Conservation (phyloP, 257 asterid species). For the Solanum tacnaense region DNA sequence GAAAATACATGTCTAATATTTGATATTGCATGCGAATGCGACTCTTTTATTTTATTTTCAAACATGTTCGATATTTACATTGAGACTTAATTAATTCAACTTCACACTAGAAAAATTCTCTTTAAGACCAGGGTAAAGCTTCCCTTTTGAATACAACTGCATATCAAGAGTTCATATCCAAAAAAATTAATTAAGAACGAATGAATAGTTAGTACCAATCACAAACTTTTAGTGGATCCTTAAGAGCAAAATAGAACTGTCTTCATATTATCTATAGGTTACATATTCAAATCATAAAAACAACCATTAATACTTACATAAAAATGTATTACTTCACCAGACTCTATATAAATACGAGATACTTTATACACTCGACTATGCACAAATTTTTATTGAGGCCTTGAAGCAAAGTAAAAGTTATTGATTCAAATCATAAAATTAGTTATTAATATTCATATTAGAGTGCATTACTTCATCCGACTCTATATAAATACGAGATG, state of each 20-base stretch:
- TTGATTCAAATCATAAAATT: too few relatives aligned
- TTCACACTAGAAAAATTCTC: neutral
- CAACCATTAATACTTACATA: too few relatives aligned
- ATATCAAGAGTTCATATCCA: too few relatives aligned
- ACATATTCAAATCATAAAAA: neutral
- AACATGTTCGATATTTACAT: neutral
- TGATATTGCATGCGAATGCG: neutral
- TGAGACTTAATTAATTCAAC: too few relatives aligned
- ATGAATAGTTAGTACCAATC: neutral
- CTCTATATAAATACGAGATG: too few relatives aligned
- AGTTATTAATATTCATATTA: too few relatives aligned
- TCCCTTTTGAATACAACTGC: neutral
- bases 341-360: neutral
- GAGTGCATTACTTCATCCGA: too few relatives aligned
- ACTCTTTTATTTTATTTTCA: neutral
- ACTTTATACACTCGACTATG: fast-evolving
- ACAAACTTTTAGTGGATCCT: neutral
- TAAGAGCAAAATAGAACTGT: neutral
- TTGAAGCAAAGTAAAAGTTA: too few relatives aligned
- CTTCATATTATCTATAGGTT: neutral
- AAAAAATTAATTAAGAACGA: too few relatives aligned
- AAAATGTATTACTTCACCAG: neutral
- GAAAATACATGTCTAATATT: neutral
- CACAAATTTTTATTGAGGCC: too few relatives aligned
- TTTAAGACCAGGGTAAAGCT: neutral